Base-by-base conservation (phyloP, 1,139 yeast species). In the Zhuliangozyma blackwelliae region DNA sequence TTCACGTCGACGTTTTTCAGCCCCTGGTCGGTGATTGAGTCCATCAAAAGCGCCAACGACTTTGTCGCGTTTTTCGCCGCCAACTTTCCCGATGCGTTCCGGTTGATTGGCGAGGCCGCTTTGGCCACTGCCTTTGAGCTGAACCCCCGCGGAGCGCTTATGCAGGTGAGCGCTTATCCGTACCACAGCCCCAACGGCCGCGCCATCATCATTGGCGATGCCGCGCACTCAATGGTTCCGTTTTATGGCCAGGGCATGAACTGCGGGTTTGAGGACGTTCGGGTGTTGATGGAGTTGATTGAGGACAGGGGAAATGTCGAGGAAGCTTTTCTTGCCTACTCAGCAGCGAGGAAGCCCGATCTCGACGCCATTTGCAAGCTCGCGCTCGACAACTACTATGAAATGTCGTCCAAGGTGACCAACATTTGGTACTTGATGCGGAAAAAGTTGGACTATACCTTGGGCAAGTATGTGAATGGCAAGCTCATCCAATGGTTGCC, bases 211-310 rank as follows among this genome's bases (percentile, higher is more conserved):
- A 65, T 90, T 27, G 97, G 97, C 4, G 97, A 90, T 58, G 96
- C 97, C 1, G 95, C 97, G 0, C 97, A 90, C 59, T 81, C 94
- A 11, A 89, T 89, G 96, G 97, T 90, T 5, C 97, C 97, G 10
- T 90, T 90, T 55, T 90, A 89, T 52, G 97, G 97, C 7, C 97
- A 90, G 57, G 97, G 97, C 3, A 84, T 90, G 94, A 90, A 90
- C 57, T 87, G 96, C 54, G 97, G 97, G 1, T 84, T 90, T 54
- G 97, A 90, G 58, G 97, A 90, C 51, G 89, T 89, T 10, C 68
- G 81, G 36, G 77, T 82, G 1, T 63, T 90, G 38, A 64, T 84
- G 65, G 70, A 73, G 29, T 57, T 79, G 11, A 54, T 87, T 32
- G 79, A 78, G 10, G 55, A 63, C 20, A 44, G 61, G 34, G 51